phyloP scores from a whole-genome alignment of 1,284 basidiomycete species.

The Trichosporon coremiiforme region DNA sequence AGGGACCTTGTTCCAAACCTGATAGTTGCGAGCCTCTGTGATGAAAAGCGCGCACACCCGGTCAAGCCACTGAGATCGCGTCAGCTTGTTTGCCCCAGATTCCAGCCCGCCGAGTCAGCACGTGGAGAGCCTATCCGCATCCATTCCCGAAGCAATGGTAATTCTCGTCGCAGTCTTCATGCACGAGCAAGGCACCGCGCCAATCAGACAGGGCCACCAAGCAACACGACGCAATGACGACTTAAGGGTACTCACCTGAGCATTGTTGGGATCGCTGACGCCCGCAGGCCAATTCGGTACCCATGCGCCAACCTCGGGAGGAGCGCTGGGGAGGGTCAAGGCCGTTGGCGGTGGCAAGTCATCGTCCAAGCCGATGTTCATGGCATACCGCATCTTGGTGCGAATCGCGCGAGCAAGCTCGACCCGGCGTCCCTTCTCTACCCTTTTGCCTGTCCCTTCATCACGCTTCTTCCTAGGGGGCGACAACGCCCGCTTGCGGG shows the following conservation, averaged over 20 bases:
- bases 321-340: constrained; percentile 12
- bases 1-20: constrained; percentile 31
- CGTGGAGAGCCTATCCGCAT: not conserved
- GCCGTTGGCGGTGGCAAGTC: constrained; percentile 30
- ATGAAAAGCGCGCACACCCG: constrained; percentile 31
- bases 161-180: not conserved
- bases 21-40: constrained; percentile 26
- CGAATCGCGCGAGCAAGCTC: constrained; percentile 35
- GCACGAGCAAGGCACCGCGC: not conserved
- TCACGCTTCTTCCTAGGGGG: constrained; percentile 22
- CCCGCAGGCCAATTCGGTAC: constrained; percentile 35
- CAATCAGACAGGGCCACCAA: not conserved
- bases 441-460: constrained; percentile 30
- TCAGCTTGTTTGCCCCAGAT: not conserved
- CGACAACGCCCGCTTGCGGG: constrained; percentile 20
- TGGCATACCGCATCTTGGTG: constrained; percentile 33
- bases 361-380: constrained; percentile 33
- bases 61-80: constrained; percentile 33
- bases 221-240: not conserved
- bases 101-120: not conserved
- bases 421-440: constrained; percentile 28
- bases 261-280: constrained; percentile 28
- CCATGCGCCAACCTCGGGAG: constrained; percentile 21
- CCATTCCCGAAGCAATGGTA: not conserved
- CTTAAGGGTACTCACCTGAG: constrained; percentile 26